Evolutionary conservation across 2,329 filamentous ascomycete genomes (phyloP).

Genomic region (Coniochaeta sp.): DNA sequence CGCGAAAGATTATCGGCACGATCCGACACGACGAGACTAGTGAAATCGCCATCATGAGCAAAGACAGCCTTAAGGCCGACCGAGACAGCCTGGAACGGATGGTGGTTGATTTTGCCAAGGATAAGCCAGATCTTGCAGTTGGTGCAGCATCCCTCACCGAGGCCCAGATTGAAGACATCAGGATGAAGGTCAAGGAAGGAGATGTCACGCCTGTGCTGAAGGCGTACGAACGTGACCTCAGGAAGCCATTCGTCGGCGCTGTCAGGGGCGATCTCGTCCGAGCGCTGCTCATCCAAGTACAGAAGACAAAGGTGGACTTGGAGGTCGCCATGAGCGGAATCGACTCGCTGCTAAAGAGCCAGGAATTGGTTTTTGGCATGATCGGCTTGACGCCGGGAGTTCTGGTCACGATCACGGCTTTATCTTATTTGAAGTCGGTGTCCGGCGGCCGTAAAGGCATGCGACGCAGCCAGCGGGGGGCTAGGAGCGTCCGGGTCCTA

Average conservation of each 20-base stretch:
- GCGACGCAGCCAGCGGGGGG: conserved; percentile 55
- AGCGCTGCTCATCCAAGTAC: conserved; percentile 88
- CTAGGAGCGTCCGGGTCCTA: conserved; percentile 67
- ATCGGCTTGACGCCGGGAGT: conserved; percentile 88
- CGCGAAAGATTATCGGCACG: conserved; percentile 75
- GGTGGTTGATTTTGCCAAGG: conserved; percentile 91
- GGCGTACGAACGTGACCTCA: conserved; percentile 85
- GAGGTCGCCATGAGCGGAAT: conserved; percentile 96
- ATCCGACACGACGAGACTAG: conserved; percentile 89
- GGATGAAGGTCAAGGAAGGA: conserved; percentile 76
- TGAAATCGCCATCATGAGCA: conserved; percentile 95
- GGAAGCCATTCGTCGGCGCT: conserved; percentile 73
- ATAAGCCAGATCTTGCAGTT: conserved; percentile 61
- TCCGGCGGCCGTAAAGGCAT: conserved; percentile 66
- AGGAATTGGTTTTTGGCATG: conserved; percentile 97
- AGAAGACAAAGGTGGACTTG: conserved; percentile 98
- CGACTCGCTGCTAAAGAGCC: conserved; percentile 87
- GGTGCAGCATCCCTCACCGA: conserved; percentile 50
- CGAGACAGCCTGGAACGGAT: conserved; percentile 90
- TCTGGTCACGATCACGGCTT: conserved; percentile 70
- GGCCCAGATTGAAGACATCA: conserved; percentile 64
- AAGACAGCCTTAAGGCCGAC: conserved; percentile 82
- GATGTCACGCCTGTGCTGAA: conserved; percentile 87
- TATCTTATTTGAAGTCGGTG: conserved; percentile 62
- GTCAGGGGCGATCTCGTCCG: conserved; percentile 81